A percentile compares a stretch with the other conserved stretches of the same genome.
These are phyloP conservation scores for Leccinum arenicola DNA, from an alignment of 768 basidiomycete genomes.

Conservation along the genomic window DNA sequence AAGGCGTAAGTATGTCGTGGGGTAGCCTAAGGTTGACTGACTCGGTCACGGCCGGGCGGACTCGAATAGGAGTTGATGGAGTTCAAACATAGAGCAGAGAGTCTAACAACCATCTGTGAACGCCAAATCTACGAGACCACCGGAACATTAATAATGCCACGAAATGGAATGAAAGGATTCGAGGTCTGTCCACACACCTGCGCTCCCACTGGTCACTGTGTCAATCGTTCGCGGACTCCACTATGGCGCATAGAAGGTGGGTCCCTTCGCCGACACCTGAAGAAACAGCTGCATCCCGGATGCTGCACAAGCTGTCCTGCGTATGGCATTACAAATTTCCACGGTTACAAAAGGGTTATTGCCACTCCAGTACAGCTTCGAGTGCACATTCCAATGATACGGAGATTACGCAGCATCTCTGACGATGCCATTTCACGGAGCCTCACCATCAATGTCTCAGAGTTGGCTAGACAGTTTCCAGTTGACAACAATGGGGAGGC, in stretches of 20 bases:
- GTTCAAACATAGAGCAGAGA: too few species aligned
- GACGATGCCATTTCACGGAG: neutral
- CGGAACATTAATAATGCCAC: neutral
- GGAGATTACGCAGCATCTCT: neutral
- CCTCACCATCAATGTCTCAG: too few species aligned
- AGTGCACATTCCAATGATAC: neutral
- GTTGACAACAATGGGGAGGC: too few species aligned
- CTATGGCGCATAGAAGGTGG: neutral
- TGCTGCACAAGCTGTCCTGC: neutral
- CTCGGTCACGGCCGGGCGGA: too few species aligned
- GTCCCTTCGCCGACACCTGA: neutral
- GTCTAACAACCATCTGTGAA: too few species aligned
- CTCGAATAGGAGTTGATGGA: too few species aligned
- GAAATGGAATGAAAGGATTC: neutral
- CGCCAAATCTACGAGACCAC: neutral
- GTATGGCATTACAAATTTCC: neutral
- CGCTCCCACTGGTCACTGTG: neutral
- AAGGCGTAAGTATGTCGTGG: too few species aligned
- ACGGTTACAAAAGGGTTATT: neutral
- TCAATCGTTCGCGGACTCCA: neutral
- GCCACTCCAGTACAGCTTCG: neutral
- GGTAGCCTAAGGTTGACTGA: too few species aligned
- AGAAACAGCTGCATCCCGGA: neutral
- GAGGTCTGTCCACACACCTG: neutral
- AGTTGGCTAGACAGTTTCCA: too few species aligned